Evolutionary conservation across 805 yeast genomes (phyloP).

Genomic region (Nakazawaea holstii): DNA sequence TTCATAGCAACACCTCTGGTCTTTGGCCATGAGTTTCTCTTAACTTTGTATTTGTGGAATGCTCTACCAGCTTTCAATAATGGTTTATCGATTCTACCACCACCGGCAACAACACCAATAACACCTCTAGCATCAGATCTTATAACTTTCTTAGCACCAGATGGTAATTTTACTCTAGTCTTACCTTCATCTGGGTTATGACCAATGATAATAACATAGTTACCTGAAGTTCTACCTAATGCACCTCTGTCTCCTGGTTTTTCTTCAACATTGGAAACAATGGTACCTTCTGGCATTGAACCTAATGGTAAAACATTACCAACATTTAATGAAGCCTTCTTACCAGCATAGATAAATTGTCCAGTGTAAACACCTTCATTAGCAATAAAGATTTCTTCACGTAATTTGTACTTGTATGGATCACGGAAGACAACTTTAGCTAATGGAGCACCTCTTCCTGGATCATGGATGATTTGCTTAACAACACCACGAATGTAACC

Average conservation of each 20-base stretch:
- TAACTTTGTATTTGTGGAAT: conserved; percentile 98
- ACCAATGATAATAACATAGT: conserved; percentile 97
- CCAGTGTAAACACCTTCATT: conserved; percentile 99
- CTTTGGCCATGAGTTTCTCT: conserved; percentile 99
- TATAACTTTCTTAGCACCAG: conserved; percentile 97
- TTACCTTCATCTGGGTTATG: conserved; percentile 99
- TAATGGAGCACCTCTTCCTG: conserved; percentile 99
- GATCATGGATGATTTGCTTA: conserved; percentile 97
- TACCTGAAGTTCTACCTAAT: conserved; percentile 98
- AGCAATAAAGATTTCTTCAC: conserved; percentile 98
- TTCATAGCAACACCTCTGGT: conserved; percentile 99
- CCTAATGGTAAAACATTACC: conserved; percentile 98
- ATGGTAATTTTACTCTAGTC: conserved; percentile 98
- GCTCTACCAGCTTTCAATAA: conserved; percentile 99
- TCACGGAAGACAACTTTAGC: conserved; percentile 99
- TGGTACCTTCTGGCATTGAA: conserved; percentile 61
- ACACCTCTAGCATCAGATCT: conserved; percentile 98
- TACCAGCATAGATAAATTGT: conserved; percentile 98
- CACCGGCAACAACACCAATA: conserved; percentile 99
- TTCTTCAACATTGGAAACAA: conserved; percentile 48
- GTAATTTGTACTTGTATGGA: conserved; percentile 97
- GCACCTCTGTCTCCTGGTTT: conserved; percentile 65
- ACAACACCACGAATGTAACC: conserved; percentile 99
- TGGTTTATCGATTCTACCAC: conserved; percentile 99
- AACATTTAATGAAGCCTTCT: conserved; percentile 93